These are phyloP conservation scores for Eutypella sp. DNA, from an alignment of 2,329 filamentous ascomycete genomes.

Conservation along the genomic window DNA sequence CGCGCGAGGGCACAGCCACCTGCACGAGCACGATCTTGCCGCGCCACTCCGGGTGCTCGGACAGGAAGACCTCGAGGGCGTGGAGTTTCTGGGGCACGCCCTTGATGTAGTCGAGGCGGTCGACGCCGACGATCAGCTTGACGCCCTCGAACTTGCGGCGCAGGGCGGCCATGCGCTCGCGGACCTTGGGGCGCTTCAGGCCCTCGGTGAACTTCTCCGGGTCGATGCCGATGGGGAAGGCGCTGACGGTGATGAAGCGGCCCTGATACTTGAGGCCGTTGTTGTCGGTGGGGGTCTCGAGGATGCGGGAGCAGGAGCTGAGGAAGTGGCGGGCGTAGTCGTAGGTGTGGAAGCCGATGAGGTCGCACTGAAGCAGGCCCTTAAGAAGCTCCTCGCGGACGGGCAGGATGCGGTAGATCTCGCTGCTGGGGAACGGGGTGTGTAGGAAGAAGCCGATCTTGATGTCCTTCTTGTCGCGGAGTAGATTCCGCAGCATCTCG, in stretches of 20 bases:
- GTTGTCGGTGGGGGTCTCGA: conserved; percentile 77
- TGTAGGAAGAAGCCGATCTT: conserved; percentile 99
- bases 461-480: conserved; percentile 77
- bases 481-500: conserved; percentile 88
- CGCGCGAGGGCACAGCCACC: conserved; percentile 88
- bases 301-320: conserved; percentile 90
- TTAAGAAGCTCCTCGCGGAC: conserved; percentile 84
- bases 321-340: conserved; percentile 98
- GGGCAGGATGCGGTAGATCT: conserved; percentile 93
- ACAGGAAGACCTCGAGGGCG: conserved; percentile 92
- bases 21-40: conserved; percentile 95
- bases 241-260: conserved; percentile 84
- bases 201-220: conserved; percentile 94
- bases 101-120: conserved; percentile 97
- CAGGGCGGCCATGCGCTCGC: conserved; percentile 79
- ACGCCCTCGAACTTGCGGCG: conserved; percentile 91
- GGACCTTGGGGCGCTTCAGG: conserved; percentile 77
- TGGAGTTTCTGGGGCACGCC: conserved; percentile 97
- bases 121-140: conserved; percentile 94
- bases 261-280: conserved; percentile 90
- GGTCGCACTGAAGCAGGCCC: conserved; percentile 85
- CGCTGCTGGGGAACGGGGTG: conserved; percentile 92
- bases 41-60: conserved; percentile 96
- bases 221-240: conserved; percentile 96
- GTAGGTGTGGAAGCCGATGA: conserved; percentile 98